Evolutionary conservation across 164 flowering plant genomes (phyloP).

Genomic region (Magnolia changhungtana): DNA sequence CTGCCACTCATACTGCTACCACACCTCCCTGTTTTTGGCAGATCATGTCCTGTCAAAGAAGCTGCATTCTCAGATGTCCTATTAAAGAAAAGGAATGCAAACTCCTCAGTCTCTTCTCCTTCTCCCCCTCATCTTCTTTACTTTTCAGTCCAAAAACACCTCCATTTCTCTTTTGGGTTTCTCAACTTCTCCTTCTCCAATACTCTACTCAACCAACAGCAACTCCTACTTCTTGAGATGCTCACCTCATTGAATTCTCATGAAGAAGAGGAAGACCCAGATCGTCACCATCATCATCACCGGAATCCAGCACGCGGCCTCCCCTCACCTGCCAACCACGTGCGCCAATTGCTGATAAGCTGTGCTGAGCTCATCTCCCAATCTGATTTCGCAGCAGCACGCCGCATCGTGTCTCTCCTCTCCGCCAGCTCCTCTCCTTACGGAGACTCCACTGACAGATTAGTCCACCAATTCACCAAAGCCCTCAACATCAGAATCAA

Average conservation of each 20-base stretch:
- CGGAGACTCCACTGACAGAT: conserved; percentile 75
- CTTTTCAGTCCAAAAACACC: conserved; percentile 9
- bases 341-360: conserved; percentile 60
- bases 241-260: conserved; percentile 27
- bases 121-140: conserved; percentile 7
- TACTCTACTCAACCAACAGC: neutral
- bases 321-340: conserved; percentile 33
- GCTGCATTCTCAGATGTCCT: conserved; percentile 34
- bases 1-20: conserved; percentile 15
- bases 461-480: conserved; percentile 54
- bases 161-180: conserved; percentile 12
- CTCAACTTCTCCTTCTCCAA: conserved; percentile 6
- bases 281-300: conserved; percentile 13
- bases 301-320: conserved; percentile 17
- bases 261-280: conserved; percentile 30
- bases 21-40: conserved; percentile 26
- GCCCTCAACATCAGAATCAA: conserved; percentile 62
- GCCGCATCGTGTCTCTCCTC: conserved; percentile 49
- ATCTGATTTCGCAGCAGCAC: conserved; percentile 59
- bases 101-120: conserved; percentile 17
- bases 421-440: conserved; percentile 59
- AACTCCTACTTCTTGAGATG: conserved; percentile 19
- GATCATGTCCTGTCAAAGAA: conserved; percentile 26
- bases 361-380: conserved; percentile 70
- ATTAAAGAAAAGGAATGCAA: conserved; percentile 33